A percentile compares a stretch with the other conserved stretches of the same genome.
Conservation (phyloP, 805 yeast species). For the Kuraishia ogatae region DNA sequence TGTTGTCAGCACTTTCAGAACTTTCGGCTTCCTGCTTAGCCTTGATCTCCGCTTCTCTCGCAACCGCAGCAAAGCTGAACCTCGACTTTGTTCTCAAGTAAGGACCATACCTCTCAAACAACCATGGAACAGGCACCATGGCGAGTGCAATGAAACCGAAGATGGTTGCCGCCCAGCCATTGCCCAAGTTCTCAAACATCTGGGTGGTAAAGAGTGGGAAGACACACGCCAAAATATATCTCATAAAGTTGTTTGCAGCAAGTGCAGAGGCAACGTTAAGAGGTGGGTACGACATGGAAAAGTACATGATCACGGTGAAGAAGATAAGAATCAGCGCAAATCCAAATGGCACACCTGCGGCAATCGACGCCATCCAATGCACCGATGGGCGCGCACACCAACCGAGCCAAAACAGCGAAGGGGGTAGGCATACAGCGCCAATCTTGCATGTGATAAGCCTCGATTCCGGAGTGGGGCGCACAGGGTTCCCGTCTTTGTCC, state of each 20-base stretch:
- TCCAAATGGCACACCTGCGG: conserved; percentile 75
- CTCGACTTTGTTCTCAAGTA: conserved; percentile 44
- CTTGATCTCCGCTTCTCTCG: too few species aligned
- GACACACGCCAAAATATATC: conserved; percentile 69
- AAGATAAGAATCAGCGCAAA: conserved; percentile 66
- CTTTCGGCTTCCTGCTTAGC: neutral
- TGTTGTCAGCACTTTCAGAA: neutral
- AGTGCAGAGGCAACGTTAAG: conserved; percentile 75
- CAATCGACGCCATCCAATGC: conserved; percentile 72
- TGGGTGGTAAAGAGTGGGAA: conserved; percentile 83
- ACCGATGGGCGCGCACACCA: conserved; percentile 58
- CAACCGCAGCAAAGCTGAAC: conserved; percentile 40
- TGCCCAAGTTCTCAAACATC: conserved; percentile 64
- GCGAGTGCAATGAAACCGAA: conserved; percentile 60
- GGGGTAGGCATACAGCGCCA: conserved; percentile 61
- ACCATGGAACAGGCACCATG: conserved; percentile 69
- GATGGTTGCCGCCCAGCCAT: conserved; percentile 73
- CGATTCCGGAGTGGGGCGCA: conserved; percentile 52
- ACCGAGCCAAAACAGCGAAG: conserved; percentile 71
- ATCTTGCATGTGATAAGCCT: conserved; percentile 52
- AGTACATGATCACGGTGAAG: conserved; percentile 61
- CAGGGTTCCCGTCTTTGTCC: conserved; percentile 46
- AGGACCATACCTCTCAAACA: conserved; percentile 53
- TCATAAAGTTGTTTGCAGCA: conserved; percentile 77
- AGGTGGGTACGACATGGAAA: conserved; percentile 68